Conservation (phyloP, 805 yeast genomes). For the Saccharomycopsis malanga region DNA sequence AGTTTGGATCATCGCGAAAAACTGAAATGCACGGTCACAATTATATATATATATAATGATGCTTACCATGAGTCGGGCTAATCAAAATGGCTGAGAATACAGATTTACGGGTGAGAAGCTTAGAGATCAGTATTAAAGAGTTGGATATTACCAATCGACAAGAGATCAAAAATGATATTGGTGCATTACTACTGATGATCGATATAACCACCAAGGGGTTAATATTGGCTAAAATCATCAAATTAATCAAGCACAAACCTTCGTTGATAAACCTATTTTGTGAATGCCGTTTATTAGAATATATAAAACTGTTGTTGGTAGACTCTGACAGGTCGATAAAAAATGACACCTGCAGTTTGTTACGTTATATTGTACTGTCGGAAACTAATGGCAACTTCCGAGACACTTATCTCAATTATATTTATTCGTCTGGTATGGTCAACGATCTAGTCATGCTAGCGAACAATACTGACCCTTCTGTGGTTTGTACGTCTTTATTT, state of each 20-base stretch:
- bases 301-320: no score
- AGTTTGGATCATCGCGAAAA: no score
- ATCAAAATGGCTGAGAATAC: no score
- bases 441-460: background rate
- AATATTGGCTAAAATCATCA: no score
- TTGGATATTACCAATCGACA: background rate
- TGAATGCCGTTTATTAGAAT: no score
- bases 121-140: background rate
- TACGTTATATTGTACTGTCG: background rate
- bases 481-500: background rate
- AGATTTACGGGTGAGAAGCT: background rate
- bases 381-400: conserved; percentile 1
- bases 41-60: no score
- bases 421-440: no score
- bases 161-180: background rate
- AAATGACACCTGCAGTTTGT: background rate
- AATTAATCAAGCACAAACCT: background rate
- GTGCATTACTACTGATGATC: background rate
- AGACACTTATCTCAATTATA: background rate
- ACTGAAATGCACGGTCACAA: no score
- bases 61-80: no score
- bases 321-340: no score
- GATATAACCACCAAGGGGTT: no score
- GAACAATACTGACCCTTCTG: no score
- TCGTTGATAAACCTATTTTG: background rate